phyloP scores from a whole-genome alignment of 148 eudicot species.

The Spergularia marina region DNA sequence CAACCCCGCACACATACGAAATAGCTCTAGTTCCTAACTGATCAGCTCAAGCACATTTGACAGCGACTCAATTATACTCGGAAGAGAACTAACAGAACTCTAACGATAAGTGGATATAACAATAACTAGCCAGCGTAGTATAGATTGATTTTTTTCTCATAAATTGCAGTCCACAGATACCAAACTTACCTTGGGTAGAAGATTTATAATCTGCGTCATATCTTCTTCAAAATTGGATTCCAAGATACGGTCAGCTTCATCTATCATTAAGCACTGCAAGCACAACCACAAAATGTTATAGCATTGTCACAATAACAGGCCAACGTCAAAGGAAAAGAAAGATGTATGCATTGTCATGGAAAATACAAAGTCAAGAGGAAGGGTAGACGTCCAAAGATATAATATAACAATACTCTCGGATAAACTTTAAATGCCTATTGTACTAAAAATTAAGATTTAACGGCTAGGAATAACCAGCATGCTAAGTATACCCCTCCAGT shows the following conservation, averaged over 20 bases:
- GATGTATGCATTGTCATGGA: background rate
- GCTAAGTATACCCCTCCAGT: no score
- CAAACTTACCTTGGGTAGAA: conserved; percentile 70
- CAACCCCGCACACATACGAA: no score
- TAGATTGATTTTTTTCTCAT: background rate
- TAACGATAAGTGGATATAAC: background rate
- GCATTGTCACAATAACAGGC: background rate
- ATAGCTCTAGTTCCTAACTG: background rate
- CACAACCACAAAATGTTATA: background rate
- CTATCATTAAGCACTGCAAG: conserved; percentile 80
- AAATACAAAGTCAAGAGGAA: background rate
- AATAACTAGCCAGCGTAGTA: background rate
- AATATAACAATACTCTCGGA: background rate
- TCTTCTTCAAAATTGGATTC: conserved; percentile 97
- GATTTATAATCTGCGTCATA: conserved; percentile 77
- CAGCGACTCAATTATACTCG: background rate
- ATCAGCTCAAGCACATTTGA: background rate
- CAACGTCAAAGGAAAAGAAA: background rate
- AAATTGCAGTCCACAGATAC: background rate
- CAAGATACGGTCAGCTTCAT: conserved; percentile 95
- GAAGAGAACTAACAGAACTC: background rate
- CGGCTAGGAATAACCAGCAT: no score
- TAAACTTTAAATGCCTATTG: no score
- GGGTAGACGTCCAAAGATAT: background rate
- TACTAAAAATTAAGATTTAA: no score